Base-by-base conservation (phyloP, 1,139 yeast species). In the Groenewaldozyma auringiensis region DNA sequence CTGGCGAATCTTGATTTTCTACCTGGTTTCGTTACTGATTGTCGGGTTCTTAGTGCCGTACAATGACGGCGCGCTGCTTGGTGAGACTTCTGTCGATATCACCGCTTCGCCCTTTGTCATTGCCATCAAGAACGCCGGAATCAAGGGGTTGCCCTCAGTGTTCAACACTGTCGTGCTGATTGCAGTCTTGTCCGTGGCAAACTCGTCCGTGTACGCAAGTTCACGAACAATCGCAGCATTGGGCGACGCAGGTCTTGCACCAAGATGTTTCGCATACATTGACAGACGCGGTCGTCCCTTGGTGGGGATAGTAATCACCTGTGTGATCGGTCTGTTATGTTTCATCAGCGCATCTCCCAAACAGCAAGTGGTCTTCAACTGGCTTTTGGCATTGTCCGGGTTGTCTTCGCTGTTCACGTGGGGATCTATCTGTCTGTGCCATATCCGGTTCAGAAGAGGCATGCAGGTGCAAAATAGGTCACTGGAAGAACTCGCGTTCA, bases 321-420 rank as follows among this genome's bases (percentile, higher is more conserved):
- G 76, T 42, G 52, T 69, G 33, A 67, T 81, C 59, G 95, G 94
- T 37, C 70, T 83, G 35, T 71, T 86, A 47, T 78, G 85, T 53
- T 86, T 79, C 67, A 69, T 83, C 51, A 58, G 59, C 38, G 87
- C 87, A 32, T 86, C 94, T 32, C 75, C 82, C 41, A 64, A 73
- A 20, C 78, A 83, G 63, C 79, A 75, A 50, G 74, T 70, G 29
- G 85, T 86, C 13, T 87, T 87, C 65, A 71, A 70, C 54, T 87
- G 96, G 95, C 69, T 87, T 59, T 69, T 85, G 61, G 85, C 95
- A 21, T 69, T 88, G 42, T 83, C 95, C 14, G 94, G 94, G 49
- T 76, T 86, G 53, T 82, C 94, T 40, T 81, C 95, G 1, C 71
- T 87, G 48, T 85, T 86, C 64, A 83, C 94, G 4, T 86, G 95